Evolutionary conservation across 129 eudicot genomes (phyloP), one percentile per base, ranked within the genome.

Genomic region (Lactuca sativa): DNA sequence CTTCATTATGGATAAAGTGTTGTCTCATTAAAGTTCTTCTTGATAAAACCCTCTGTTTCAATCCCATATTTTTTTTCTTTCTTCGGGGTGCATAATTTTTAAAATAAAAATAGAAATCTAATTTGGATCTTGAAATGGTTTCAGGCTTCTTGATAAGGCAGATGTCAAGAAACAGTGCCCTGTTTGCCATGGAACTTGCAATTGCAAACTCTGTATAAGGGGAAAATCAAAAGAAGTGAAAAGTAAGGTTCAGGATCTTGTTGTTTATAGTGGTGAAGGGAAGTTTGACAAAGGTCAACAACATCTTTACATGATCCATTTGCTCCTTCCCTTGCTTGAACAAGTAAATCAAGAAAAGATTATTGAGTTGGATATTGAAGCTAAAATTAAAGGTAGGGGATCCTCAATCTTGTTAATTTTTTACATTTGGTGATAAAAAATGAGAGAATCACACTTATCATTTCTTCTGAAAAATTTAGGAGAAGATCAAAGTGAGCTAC

Each of bases 251-350:
- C 84, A 95, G 97, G 96, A 87, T 13, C 70, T 77, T 18, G 54
- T 77, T 69, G 70, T 71, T 48, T 72, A 34, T 55, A 78, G 66
- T 66, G 83, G 78, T 52, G 78, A 72, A 51, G 79, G 67, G 82
- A 90, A 78, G 64, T 68, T 81, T 76, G 83, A 78, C 74, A 80
- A 76, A 62, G 56, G 63, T 37, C 84, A 82, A 38, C 78, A 75
- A 69, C 92, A 83, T 79, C 78, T 78, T 51, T 87, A 95, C 77
- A 53, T 83, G 85, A 82, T 95, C 64, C 51, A 82, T 64, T 61
- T 80, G 78, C 93, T 95, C 30, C 86, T 95, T 70, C 99, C 99
- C 2, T 80, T 87, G 33, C 79, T 95, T 71, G 84, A 81, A 59
- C 76, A 82, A 73, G 72, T 95, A 16, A 95, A 90, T 73, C 72